Conservation (phyloP, 176 grass and related monocot species). For the Olyra latifolia region DNA sequence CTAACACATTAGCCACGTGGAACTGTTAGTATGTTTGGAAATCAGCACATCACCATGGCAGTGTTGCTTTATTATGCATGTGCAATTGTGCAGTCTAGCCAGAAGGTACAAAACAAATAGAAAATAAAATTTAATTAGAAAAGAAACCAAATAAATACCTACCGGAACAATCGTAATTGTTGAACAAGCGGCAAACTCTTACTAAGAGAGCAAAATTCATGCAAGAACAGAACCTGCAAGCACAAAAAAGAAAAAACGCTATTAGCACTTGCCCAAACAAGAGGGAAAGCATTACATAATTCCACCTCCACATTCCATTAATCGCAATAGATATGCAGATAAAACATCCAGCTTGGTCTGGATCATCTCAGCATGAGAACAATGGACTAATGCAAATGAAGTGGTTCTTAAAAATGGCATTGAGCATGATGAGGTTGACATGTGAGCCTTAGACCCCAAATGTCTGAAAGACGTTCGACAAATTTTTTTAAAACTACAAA, state of each 20-base stretch:
- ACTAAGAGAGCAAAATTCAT: slow-evolving; percentile 94
- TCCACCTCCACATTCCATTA: slow-evolving; percentile 24
- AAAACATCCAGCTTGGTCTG: slow-evolving; percentile 30
- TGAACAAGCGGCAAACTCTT: slow-evolving; percentile 97
- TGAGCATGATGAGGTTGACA: background rate
- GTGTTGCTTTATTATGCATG: slow-evolving; percentile 21
- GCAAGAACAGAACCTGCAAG: slow-evolving; percentile 92
- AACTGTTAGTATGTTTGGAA: slow-evolving; percentile 24
- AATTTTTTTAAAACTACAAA: slow-evolving; percentile 1
- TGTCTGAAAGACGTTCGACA: background rate
- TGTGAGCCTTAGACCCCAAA: background rate
- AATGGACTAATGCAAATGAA: background rate
- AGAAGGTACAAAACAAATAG: background rate
- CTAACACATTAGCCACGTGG: slow-evolving; percentile 11
- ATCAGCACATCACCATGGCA: background rate
- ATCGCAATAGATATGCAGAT: slow-evolving; percentile 11
- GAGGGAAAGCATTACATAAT: slow-evolving; percentile 22
- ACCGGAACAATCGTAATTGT: slow-evolving; percentile 90
- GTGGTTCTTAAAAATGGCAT: background rate
- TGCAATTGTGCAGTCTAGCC: background rate
- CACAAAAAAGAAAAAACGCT: slow-evolving; percentile 30
- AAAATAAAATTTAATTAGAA: background rate
- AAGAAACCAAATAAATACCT: slow-evolving; percentile 38
- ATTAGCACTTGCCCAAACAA: slow-evolving; percentile 32
- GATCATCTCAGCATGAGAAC: slow-evolving; percentile 24